Base-by-base conservation (phyloP, 768 basidiomycete genomes). In the Amanita exitialis region DNA sequence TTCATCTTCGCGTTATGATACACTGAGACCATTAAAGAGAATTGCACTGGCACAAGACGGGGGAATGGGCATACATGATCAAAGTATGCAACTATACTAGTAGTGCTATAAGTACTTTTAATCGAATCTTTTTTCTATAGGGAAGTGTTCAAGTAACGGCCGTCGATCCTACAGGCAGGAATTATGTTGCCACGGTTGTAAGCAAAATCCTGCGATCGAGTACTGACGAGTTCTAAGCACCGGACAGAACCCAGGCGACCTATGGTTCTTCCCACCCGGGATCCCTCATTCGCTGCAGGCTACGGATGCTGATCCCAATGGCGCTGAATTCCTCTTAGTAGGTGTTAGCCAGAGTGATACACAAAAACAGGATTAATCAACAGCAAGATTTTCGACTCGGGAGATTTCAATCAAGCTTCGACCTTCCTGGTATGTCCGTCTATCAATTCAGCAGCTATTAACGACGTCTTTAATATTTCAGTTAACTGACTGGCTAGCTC, bases 201-300 rank as follows among this genome's bases (percentile, higher is more conserved):
- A 18, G 72, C 23, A n/a, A 12, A 13, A n/a, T 47, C 9, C 9
- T 20, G 25, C 8, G 18, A 49, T 39, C 6, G 16, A 7, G 1
- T n/a, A 7, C 41, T 8, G 8, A 18, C 27, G 32, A 41, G 15
- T 10, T 23, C 34, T 45, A 18, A 52, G 25, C 36, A 20, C 2
- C n/a, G 23, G 20, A 6, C 44, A 76, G 75, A 62, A 63, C 27
- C 60, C 69, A 32, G 77, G 76, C 13, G 77, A 79, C 56, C 54
- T 78, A 12, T 79, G 78, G 77, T 79, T 70, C 62, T 78, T 79
- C 66, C 78, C 77, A 12, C 68, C 78, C 6, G 77, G 77, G 4
- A 68, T 73, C 46, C 78, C 79, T 1, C 78, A 80, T 58, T 75
- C 73, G 12, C 64, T 80, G 9, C 78, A 79, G 61, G 79, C 71